A percentile compares a stretch with the other conserved stretches of the same genome.
Evolutionary conservation across 805 yeast genomes (phyloP).

Genomic region (Saccharomycopsis vini): DNA sequence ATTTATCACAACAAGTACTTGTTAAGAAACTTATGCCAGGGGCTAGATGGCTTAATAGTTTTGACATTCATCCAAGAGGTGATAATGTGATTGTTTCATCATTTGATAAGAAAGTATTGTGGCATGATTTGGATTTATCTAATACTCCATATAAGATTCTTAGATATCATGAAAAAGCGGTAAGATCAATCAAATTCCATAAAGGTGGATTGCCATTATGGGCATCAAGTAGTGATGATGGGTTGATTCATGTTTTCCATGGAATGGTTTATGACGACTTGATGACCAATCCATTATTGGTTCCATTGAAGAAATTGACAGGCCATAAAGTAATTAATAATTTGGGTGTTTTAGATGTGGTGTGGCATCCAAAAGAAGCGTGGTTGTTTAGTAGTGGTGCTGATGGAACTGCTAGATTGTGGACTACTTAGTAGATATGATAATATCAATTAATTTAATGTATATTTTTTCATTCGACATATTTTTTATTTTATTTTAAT

Average conservation of each 20-base stretch:
- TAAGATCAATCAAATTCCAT: constrained; percentile 81
- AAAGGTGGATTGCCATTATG: constrained; percentile 78
- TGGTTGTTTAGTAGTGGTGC: constrained; percentile 98
- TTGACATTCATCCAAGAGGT: constrained; percentile 94
- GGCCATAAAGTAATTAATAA: constrained; percentile 79
- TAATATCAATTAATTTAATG: too few relatives aligned
- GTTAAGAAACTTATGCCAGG: constrained; percentile 87
- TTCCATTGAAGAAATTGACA: constrained; percentile 86
- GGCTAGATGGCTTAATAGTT: constrained; percentile 85
- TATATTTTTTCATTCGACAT: too few relatives aligned
- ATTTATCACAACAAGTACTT: constrained; percentile 75
- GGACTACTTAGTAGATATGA: constrained; percentile 67
- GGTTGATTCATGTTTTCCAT: constrained; percentile 87
- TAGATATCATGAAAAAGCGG: constrained; percentile 92
- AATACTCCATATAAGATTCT: constrained; percentile 90
- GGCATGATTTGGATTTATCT: constrained; percentile 93
- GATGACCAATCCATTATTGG: constrained; percentile 91
- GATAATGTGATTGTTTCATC: constrained; percentile 90
- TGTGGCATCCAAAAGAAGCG: constrained; percentile 98
- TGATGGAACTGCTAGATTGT: constrained; percentile 87
- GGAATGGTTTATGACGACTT: constrained; percentile 92
- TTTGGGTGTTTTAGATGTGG: constrained; percentile 77
- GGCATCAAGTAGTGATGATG: constrained; percentile 94
- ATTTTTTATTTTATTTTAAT: too few relatives aligned
- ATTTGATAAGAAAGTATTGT: constrained; percentile 86